Conservation (phyloP, 495 filamentous ascomycete species). For the Aspergillus bridgeri region DNA sequence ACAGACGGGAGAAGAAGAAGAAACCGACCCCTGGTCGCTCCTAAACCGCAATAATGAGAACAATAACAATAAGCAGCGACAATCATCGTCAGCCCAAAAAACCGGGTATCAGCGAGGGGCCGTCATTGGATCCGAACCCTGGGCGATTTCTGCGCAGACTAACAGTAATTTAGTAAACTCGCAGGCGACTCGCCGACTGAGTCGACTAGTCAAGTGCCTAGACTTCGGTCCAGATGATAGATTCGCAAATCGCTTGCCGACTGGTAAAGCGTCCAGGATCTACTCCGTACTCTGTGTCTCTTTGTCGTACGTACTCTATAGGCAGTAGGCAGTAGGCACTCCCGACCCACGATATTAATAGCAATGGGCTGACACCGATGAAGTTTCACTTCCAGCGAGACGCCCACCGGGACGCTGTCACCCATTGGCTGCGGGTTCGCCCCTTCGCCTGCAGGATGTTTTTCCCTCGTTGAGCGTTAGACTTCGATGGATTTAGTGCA, state of each 20-base stretch:
- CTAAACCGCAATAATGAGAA: no score
- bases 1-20: no score
- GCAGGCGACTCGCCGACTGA: no score
- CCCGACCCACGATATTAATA: not conserved
- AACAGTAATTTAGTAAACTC: no score
- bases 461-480: not conserved
- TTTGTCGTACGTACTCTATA: no score
- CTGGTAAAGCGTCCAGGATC: no score
- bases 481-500: not conserved
- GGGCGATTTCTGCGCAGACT: not conserved
- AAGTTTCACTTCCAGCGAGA: not conserved
- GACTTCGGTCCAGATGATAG: no score
- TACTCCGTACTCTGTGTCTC: no score
- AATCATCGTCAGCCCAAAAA: not conserved
- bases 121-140: not conserved
- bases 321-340: not conserved
- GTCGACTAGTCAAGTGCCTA: no score
- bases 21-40: no score
- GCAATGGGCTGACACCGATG: not conserved
- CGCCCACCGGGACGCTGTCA: not conserved
- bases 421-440: not conserved
- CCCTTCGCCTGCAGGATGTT: not conserved
- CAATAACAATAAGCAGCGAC: not conserved
- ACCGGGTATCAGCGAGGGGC: not conserved
- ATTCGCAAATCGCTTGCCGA: no score